Evolutionary conservation across 768 basidiomycete genomes (phyloP), one percentile per base, ranked within the genome.

Genomic region (Boletellus sp.): DNA sequence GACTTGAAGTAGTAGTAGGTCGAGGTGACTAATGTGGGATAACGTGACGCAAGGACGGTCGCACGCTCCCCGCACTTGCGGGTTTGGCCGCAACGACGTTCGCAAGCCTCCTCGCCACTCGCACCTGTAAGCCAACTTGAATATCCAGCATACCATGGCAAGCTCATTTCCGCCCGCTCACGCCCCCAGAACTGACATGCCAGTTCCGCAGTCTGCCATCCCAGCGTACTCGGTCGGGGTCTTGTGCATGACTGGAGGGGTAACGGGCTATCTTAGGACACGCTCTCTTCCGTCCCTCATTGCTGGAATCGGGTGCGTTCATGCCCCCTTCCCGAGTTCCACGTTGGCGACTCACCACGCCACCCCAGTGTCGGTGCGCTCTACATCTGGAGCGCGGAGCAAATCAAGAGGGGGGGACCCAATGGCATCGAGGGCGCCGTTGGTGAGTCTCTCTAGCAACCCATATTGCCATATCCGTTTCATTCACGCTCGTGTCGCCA

Each of bases 241-340:
- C 47, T 72, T 92, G 54, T 91, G 89, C 66, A 72, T 90, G 55
- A 74, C 86, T 36, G 90, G 90, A 12, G 90, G 90, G 20, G 50
- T 87, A 36, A 81, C 83, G 37, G 90, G 87, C 26, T 90, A 80
- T 54, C 79, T 73, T 7, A 75, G 79, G 57, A 87, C 84, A 52
- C 79, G 84, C 20, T 92, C 89, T 28, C 72, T 92, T 26, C 91
- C 90, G 6, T 92, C 91, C 12, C 66, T 93, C 36, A 80, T 92
- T 17, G 90, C 90, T 50, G 90, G 90, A 34, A 78, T 90, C 38
- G 76, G 84, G 89, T 91, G 58, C 37, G 82, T 65, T 43, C 47
- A 32, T 33, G 33, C 5, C 13, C 26, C 17, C 19, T 43, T 17
- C 19, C 12, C 16, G 11, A 13, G 3, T 20, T 6, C 32, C 19